These are phyloP conservation scores for Cladophialophora immunda DNA, from an alignment of 2,329 filamentous ascomycete species.

Conservation along the genomic window DNA sequence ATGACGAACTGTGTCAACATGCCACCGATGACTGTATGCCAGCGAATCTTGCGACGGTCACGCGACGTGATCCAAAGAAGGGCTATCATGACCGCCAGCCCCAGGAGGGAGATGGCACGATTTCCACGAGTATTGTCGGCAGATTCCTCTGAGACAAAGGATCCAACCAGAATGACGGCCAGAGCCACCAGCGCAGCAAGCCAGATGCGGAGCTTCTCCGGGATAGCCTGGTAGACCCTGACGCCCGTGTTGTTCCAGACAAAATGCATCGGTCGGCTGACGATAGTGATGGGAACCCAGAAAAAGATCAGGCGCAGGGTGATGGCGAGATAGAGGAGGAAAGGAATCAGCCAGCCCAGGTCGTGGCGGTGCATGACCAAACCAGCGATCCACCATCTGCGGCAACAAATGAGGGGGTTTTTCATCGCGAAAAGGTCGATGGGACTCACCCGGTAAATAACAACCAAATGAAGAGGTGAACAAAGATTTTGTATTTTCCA, in stretches of 20 bases:
- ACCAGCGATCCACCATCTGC: slow-evolving; percentile 77
- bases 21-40: slow-evolving; percentile 85
- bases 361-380: slow-evolving; percentile 78
- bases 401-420: neutral
- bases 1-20: slow-evolving; percentile 90
- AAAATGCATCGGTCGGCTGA: slow-evolving; percentile 72
- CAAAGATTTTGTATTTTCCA: slow-evolving; percentile 55
- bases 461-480: slow-evolving; percentile 52
- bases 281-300: slow-evolving; percentile 72
- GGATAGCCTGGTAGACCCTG: slow-evolving; percentile 68
- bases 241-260: slow-evolving; percentile 73
- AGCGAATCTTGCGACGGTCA: slow-evolving; percentile 67
- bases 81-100: slow-evolving; percentile 74
- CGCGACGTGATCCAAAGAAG: slow-evolving; percentile 75
- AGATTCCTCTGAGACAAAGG: slow-evolving; percentile 76
- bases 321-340: slow-evolving; percentile 80
- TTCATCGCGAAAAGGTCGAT: neutral
- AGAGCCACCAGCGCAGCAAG: slow-evolving; percentile 71
- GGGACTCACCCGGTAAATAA: slow-evolving; percentile 37
- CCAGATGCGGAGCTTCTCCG: slow-evolving; percentile 70
- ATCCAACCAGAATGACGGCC: slow-evolving; percentile 77
- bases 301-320: slow-evolving; percentile 77
- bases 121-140: slow-evolving; percentile 80
- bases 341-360: slow-evolving; percentile 83
- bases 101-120: slow-evolving; percentile 82